These are phyloP conservation scores for Ceratocystis harringtonii DNA, from an alignment of 2,329 filamentous ascomycete species.

Conservation along the genomic window DNA sequence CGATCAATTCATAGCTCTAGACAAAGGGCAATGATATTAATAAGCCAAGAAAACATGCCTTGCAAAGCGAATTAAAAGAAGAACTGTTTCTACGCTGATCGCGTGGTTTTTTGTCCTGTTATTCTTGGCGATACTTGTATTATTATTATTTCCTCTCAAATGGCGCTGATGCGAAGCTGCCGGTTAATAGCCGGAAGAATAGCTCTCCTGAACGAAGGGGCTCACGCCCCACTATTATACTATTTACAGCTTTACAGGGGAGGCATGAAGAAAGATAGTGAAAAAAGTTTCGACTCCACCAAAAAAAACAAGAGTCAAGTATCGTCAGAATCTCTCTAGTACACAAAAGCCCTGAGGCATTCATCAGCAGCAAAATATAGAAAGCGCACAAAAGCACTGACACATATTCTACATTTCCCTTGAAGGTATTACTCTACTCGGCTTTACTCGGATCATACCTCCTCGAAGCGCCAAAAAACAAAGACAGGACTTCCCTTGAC, in stretches of 20 bases:
- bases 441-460: too few species aligned
- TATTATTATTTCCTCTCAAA: too few species aligned
- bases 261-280: neutral
- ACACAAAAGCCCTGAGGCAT: neutral
- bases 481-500: neutral
- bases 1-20: too few species aligned
- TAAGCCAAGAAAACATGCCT: too few species aligned
- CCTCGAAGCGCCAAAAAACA: neutral
- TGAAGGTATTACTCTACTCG: too few species aligned
- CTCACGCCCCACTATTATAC: neutral
- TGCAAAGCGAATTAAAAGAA: too few species aligned
- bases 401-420: neutral
- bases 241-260: neutral
- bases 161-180: too few species aligned
- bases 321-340: neutral
- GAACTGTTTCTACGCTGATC: too few species aligned
- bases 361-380: neutral
- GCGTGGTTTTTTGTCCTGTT: too few species aligned
- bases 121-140: too few species aligned
- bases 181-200: neutral
- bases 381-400: neutral
- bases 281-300: conserved; percentile 3
- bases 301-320: neutral
- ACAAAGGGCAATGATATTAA: too few species aligned
- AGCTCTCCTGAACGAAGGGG: neutral